A percentile compares a stretch with the other conserved stretches of the same genome.
Evolutionary conservation across 2,329 filamentous ascomycete genomes (phyloP).

Genomic region (Cylindrodendrum hubeiense): DNA sequence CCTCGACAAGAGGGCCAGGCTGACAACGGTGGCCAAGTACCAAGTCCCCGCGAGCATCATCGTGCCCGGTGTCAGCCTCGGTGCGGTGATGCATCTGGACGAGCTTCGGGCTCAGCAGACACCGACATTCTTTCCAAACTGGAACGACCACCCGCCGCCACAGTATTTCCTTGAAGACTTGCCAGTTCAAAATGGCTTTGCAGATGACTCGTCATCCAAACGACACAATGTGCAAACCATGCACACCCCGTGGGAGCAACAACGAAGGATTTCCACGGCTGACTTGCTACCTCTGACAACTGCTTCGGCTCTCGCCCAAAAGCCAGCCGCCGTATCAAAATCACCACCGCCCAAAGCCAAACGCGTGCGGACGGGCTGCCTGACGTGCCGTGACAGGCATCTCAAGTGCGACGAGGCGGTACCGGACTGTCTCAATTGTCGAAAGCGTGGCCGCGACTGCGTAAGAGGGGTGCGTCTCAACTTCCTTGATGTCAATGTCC

Average conservation of each 20-base stretch:
- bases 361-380: conserved; percentile 88
- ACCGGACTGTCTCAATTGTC: conserved; percentile 80
- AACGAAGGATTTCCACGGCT: background rate
- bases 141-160: conserved; percentile 30
- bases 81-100: conserved; percentile 44
- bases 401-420: conserved; percentile 88
- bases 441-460: conserved; percentile 87
- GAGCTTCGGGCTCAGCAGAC: conserved; percentile 32
- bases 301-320: background rate
- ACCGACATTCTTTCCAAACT: conserved; percentile 27
- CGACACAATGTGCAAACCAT: background rate
- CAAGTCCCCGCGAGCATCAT: conserved; percentile 33
- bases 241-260: background rate
- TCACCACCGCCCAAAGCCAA: conserved; percentile 61
- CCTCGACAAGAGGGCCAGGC: conserved; percentile 20
- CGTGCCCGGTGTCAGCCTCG: conserved; percentile 35
- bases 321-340: background rate
- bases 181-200: conserved; percentile 10
- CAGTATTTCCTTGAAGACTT: conserved; percentile 16
- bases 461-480: conserved; percentile 89
- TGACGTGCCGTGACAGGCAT: conserved; percentile 91
- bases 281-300: background rate
- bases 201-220: conserved; percentile 20
- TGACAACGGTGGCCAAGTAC: conserved; percentile 32
- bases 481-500: conserved; percentile 87